A percentile compares a stretch with the other conserved stretches of the same genome.
Evolutionary conservation across 169 alveolate genomes (phyloP).

Genomic region (Plasmodium vivax): DNA sequence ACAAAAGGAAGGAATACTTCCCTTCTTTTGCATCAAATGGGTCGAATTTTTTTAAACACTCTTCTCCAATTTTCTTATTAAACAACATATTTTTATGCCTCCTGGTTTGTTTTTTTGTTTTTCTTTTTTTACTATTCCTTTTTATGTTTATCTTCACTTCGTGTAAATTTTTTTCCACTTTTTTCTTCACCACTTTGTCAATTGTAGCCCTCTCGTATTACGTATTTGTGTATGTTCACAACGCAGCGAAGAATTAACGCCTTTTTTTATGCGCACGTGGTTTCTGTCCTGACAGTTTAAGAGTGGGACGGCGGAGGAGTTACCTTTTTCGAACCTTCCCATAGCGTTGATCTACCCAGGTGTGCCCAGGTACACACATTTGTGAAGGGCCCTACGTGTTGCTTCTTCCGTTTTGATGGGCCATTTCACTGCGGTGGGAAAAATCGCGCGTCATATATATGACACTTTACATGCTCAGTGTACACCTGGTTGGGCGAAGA

Average conservation of each 20-base stretch:
- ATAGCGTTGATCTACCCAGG: background rate
- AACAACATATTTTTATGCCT: slow-evolving; percentile 37
- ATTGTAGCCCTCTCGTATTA: slow-evolving; percentile 1
- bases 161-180: slow-evolving; percentile 4
- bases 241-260: background rate
- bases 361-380: background rate
- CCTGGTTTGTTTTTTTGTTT: slow-evolving; percentile 37
- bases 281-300: background rate
- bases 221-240: background rate
- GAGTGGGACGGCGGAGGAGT: background rate
- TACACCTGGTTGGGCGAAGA: background rate
- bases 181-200: slow-evolving; percentile 18
- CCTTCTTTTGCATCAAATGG: background rate
- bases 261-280: background rate
- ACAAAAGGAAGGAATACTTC: slow-evolving; percentile 8
- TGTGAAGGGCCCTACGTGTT: background rate
- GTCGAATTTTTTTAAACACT: slow-evolving; percentile 14
- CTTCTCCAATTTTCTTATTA: slow-evolving; percentile 11
- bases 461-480: background rate
- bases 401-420: background rate
- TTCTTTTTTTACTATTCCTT: slow-evolving; percentile 2
- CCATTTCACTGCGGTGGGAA: background rate
- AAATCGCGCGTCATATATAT: background rate
- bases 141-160: slow-evolving; percentile 22
- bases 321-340: background rate